Evolutionary conservation across 2,329 filamentous ascomycete genomes (phyloP).

Genomic region (Acrocalymma vagum): DNA sequence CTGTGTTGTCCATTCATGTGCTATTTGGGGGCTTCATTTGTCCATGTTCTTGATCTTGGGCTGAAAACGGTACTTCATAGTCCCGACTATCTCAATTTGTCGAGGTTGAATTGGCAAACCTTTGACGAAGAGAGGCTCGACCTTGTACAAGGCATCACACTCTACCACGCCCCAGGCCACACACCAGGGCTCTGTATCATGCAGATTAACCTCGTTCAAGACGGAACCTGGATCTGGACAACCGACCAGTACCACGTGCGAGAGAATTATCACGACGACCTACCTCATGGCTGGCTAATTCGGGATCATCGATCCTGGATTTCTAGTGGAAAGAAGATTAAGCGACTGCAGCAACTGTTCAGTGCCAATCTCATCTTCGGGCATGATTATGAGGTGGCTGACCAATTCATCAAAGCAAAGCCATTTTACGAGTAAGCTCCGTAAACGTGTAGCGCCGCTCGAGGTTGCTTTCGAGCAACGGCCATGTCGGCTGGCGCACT

Average conservation of each 20-base stretch:
- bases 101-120: conserved; percentile 47
- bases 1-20: no score
- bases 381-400: conserved; percentile 33
- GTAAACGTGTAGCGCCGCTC: no score
- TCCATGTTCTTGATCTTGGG: no score
- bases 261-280: conserved; percentile 43
- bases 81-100: no score
- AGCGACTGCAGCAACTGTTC: conserved; percentile 31
- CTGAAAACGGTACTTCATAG: no score
- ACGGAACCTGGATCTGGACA: conserved; percentile 47
- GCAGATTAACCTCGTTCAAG: conserved; percentile 45
- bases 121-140: conserved; percentile 41
- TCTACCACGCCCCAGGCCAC: conserved; percentile 46
- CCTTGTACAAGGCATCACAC: conserved; percentile 38
- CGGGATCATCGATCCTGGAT: conserved; percentile 47
- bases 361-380: conserved; percentile 34
- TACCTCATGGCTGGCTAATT: conserved; percentile 47
- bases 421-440: no score
- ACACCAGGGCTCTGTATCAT: conserved; percentile 45
- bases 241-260: conserved; percentile 48
- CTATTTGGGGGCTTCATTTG: no score
- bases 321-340: conserved; percentile 35
- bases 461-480: no score
- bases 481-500: no score
- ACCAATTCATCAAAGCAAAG: no score